Base-by-base conservation (phyloP, 768 basidiomycete species). In the Suillus cothurnatus region DNA sequence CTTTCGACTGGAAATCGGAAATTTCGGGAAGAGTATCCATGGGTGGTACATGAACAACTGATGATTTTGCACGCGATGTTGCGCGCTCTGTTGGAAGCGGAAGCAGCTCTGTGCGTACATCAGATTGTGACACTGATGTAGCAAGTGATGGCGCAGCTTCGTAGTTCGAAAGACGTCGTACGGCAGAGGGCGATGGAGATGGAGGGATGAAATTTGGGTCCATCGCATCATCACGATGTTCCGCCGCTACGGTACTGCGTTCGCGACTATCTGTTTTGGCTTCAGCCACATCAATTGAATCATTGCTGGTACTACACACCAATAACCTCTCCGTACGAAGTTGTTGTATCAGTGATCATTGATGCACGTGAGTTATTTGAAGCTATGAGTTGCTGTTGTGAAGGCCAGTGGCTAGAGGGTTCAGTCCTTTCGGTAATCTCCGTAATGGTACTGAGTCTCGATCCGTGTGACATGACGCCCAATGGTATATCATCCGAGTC, bases 381-480 rank as follows among this genome's bases (percentile, higher is more conserved):
- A 47, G 77, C 71, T 38, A 76, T 67, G 36, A 81, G 76, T 47
- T 80, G 79, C 61, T 79, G 80, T 47, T 77, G 76, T 34, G 81
- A 78, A 34, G 80, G 80, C 80, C 83, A 83, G 49, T 79, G 78
- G 19, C 82, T 80, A 17, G 86, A 85, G 41, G 81, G 78, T 67
- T 88, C 89, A 41, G 90, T 87, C 39, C 81, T 81, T 72, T 92
- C 91, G 19, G 89, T 88, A 55, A 74, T 77, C 76, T 93, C 91
- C 28, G 84, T 81, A 65, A 93, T 93, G 5, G 87, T 89, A 65
- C 85, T 89, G 65, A 91, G 76, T 62, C 78, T 80, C 38, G 79
- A 76, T 61, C 69, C 61, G 19, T 68, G 75, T 47, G 72, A 70
- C 74, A 69, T 70, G 15, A 77, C 74, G 52, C 78, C 78, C 61